phyloP scores from a whole-genome alignment of 805 yeast genomes.

The Candida argentea region DNA sequence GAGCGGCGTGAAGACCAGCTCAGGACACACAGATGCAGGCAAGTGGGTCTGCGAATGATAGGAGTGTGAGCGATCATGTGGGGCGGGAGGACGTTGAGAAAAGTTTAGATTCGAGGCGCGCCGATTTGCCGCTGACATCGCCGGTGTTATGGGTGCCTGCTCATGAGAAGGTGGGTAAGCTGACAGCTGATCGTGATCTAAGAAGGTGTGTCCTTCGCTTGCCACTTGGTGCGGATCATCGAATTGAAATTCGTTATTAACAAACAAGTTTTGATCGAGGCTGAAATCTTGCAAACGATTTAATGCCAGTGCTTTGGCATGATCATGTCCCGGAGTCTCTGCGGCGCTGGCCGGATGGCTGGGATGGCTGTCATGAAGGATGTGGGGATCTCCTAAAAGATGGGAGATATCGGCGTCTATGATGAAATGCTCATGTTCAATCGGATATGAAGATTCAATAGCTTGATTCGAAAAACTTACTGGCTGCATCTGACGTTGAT shows the following conservation, averaged over 20 bases:
- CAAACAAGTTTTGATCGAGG: constrained; percentile 15
- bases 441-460: too few relatives aligned
- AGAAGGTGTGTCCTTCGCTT: too few relatives aligned
- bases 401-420: too few relatives aligned
- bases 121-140: constrained; percentile 12
- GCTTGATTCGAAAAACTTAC: too few relatives aligned
- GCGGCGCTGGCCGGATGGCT: constrained; percentile 2
- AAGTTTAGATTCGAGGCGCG: neutral
- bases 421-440: too few relatives aligned
- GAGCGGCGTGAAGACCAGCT: constrained; percentile 63
- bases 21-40: constrained; percentile 32
- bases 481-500: too few relatives aligned
- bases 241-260: constrained; percentile 23
- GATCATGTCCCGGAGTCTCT: neutral
- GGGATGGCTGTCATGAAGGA: too few relatives aligned
- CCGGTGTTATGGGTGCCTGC: constrained; percentile 15
- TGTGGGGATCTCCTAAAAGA: too few relatives aligned
- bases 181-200: too few relatives aligned
- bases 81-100: constrained; percentile 26
- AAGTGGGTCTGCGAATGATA: constrained; percentile 19
- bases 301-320: constrained; percentile 1
- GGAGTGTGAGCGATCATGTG: constrained; percentile 32
- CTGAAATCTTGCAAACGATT: constrained; percentile 12
- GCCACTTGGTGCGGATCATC: constrained; percentile 6
- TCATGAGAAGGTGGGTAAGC: constrained; percentile 18